Evolutionary conservation across 2,329 filamentous ascomycete species (phyloP).

Genomic region (Neonectria coccinea): DNA sequence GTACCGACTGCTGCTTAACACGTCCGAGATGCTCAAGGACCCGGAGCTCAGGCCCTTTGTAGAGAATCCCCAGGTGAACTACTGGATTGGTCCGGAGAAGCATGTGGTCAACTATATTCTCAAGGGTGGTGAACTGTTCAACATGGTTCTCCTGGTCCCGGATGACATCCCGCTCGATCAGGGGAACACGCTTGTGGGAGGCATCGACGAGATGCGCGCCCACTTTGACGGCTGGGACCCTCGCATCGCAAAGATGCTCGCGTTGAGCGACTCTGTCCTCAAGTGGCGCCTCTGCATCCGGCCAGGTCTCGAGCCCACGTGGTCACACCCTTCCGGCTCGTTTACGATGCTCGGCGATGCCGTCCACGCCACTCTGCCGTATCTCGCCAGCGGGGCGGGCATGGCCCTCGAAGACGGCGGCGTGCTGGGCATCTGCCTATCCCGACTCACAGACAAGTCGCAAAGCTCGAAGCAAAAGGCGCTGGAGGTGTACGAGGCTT

Average conservation of each 20-base stretch:
- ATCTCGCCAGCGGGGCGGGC: constrained; percentile 67
- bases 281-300: constrained; percentile 73
- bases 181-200: constrained; percentile 27
- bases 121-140: constrained; percentile 56
- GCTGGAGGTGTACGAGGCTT: constrained; percentile 65
- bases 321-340: constrained; percentile 66
- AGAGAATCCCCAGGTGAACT: constrained; percentile 60
- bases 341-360: constrained; percentile 73
- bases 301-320: constrained; percentile 60
- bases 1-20: constrained; percentile 64
- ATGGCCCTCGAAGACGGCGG: constrained; percentile 72
- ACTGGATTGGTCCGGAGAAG: constrained; percentile 64
- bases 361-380: constrained; percentile 73
- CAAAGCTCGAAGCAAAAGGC: constrained; percentile 50
- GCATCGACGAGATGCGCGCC: constrained; percentile 58
- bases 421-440: constrained; percentile 67
- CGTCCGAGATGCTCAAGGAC: constrained; percentile 59
- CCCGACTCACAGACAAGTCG: constrained; percentile 56
- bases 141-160: constrained; percentile 60
- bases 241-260: constrained; percentile 65
- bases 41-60: constrained; percentile 59
- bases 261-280: constrained; percentile 66
- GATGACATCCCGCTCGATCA: constrained; percentile 54
- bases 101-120: constrained; percentile 64
- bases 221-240: constrained; percentile 70